Conservation (phyloP, 1,139 yeast genomes). For the Debaryomycetaceae sp. region DNA sequence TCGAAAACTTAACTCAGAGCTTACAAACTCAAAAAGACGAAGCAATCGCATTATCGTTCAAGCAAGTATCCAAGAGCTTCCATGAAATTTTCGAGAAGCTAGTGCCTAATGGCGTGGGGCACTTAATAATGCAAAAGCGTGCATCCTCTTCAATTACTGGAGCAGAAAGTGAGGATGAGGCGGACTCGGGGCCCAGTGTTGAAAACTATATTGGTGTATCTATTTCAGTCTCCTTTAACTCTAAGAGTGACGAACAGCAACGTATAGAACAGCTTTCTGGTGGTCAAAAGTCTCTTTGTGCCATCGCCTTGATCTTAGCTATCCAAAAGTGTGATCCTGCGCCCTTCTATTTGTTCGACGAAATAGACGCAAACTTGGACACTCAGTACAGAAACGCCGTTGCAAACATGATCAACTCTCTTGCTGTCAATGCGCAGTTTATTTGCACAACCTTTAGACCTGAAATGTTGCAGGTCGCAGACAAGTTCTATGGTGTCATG, state of each 20-base stretch:
- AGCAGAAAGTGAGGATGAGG: slow-evolving; percentile 18
- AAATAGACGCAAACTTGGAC: slow-evolving; percentile 93
- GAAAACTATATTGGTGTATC: slow-evolving; percentile 79
- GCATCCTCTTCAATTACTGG: slow-evolving; percentile 10
- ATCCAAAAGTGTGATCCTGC: slow-evolving; percentile 96
- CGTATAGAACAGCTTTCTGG: slow-evolving; percentile 91
- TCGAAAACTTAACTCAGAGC: slow-evolving; percentile 67
- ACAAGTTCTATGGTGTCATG: slow-evolving; percentile 83
- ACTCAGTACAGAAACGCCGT: slow-evolving; percentile 89
- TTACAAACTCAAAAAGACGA: slow-evolving; percentile 77
- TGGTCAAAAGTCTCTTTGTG: slow-evolving; percentile 94
- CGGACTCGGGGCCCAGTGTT: slow-evolving; percentile 25
- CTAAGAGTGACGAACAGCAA: slow-evolving; percentile 82
- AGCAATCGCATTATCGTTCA: slow-evolving; percentile 77
- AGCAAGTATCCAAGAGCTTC: slow-evolving; percentile 72
- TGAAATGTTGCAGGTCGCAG: slow-evolving; percentile 86
- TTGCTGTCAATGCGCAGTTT: slow-evolving; percentile 75
- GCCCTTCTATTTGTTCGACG: slow-evolving; percentile 93
- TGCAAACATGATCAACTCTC: slow-evolving; percentile 66
- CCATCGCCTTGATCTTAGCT: slow-evolving; percentile 88
- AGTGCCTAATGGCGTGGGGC: slow-evolving; percentile 83
- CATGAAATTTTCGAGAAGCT: slow-evolving; percentile 70
- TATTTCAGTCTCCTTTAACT: slow-evolving; percentile 86
- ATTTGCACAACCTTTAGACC: slow-evolving; percentile 95
- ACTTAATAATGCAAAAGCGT: slow-evolving; percentile 60